Conservation (phyloP, 2,329 filamentous ascomycete genomes). For the Capronia epimyces region DNA sequence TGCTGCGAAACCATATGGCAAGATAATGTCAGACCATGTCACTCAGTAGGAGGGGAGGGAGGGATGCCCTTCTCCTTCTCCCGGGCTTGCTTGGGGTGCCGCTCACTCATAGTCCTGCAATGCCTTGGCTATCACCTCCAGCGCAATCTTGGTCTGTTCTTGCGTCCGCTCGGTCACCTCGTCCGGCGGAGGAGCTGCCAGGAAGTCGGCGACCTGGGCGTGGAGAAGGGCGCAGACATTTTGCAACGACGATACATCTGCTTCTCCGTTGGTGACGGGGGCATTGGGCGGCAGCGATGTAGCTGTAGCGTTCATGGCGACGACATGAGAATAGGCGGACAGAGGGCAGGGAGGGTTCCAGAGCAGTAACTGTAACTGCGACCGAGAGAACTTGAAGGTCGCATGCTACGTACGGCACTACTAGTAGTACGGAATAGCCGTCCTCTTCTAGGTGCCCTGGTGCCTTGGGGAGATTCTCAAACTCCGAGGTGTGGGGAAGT, state of each 20-base stretch:
- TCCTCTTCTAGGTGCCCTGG: too few species aligned
- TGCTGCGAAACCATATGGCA: slow-evolving; percentile 35
- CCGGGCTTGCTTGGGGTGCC: not conserved
- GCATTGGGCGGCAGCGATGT: slow-evolving; percentile 29
- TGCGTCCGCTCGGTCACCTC: slow-evolving; percentile 61
- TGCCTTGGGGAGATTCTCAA: not conserved
- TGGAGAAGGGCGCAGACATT: slow-evolving; percentile 62
- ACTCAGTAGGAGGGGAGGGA: too few species aligned
- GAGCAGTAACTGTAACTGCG: too few species aligned
- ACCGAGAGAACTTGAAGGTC: too few species aligned
- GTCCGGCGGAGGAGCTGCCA: slow-evolving; percentile 54
- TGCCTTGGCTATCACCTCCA: slow-evolving; percentile 69
- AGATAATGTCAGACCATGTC: not conserved
- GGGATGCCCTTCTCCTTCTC: not conserved
- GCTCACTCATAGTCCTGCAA: slow-evolving; percentile 68
- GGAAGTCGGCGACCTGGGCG: slow-evolving; percentile 57
- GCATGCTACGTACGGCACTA: too few species aligned
- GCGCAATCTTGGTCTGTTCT: slow-evolving; percentile 64
- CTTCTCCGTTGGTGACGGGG: slow-evolving; percentile 29
- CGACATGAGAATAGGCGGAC: slow-evolving; percentile 11
- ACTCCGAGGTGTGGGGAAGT: slow-evolving; percentile 6
- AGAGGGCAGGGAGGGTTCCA: not conserved
- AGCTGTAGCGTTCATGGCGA: slow-evolving; percentile 22
- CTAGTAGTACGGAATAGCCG: too few species aligned
- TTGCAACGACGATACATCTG: slow-evolving; percentile 39